Evolutionary conservation across 768 basidiomycete species (phyloP), one percentile per base, ranked within the genome.

Genomic region (Crepidotus variabilis): DNA sequence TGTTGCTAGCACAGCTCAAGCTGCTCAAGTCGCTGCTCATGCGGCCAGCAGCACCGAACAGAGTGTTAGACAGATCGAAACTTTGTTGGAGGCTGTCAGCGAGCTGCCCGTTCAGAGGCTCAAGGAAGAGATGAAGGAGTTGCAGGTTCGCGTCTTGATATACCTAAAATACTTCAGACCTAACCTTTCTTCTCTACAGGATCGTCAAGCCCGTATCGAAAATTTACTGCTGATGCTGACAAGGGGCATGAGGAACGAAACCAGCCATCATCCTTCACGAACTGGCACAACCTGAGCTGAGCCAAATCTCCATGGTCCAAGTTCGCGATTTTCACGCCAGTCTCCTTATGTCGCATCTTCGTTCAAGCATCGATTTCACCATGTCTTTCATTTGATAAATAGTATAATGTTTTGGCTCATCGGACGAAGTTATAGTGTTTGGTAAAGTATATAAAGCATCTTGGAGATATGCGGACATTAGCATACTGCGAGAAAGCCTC

Each of bases 71-170:
- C 76, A 78, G 56, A 67, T 92, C 39, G 88, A 92, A 67, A 68
- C 71, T 21, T 63, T 89, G 56, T 63, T 91, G 56, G 86, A 89
- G 47, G 83, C 84, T 50, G 78, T 88, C 47, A 77, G 78, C 28
- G 77, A 80, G 45, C 60, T 90, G 59, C 89, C 90, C 6, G 80
- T 90, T 18, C 77, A 80, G 34, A 78, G 71, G 59, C 71, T 94
- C 35, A 87, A 82, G 69, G 86, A 87, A 2, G 90, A 93, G 68
- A 87, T 94, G 82, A 90, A 85, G 66, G 91, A 92, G 65, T 69
- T 92, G 24, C 88, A 89, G 79, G 88, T 88, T 47, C 49, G 77
- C 69, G 45, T 51, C 16, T 21, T 35, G 51, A 34, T 56, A 39
- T 55, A 28, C 32, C 11, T 28, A 2, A 18, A 5, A 3, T 11